phyloP scores from a whole-genome alignment of 495 filamentous ascomycete species.

The Penicillium turbatum region DNA sequence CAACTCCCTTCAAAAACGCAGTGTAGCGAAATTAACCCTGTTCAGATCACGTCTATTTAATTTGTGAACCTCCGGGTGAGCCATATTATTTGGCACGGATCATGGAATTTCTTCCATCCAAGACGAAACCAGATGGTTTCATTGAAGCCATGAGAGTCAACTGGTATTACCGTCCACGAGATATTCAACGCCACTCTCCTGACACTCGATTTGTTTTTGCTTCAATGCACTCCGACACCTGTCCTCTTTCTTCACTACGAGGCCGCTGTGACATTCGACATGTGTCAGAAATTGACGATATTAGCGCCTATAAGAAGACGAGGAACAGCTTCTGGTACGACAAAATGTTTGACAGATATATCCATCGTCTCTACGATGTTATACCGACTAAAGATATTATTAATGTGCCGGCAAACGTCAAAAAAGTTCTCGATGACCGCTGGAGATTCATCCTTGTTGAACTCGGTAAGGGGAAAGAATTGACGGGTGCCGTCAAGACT shows the following conservation, averaged over 20 bases:
- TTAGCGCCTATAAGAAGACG: slow-evolving; percentile 77
- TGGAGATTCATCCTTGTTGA: slow-evolving; percentile 96
- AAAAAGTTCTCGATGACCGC: slow-evolving; percentile 87
- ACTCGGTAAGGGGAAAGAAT: slow-evolving; percentile 83
- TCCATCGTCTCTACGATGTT: slow-evolving; percentile 94
- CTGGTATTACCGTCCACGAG: slow-evolving; percentile 96
- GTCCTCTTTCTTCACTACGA: slow-evolving; percentile 83
- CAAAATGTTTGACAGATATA: slow-evolving; percentile 96
- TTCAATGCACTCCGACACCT: slow-evolving; percentile 98
- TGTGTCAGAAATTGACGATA: slow-evolving; percentile 73
- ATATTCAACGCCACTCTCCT: slow-evolving; percentile 85
- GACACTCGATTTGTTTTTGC: slow-evolving; percentile 88
- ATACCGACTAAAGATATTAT: slow-evolving; percentile 89
- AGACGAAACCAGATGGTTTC: slow-evolving; percentile 64
- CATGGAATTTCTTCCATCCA: slow-evolving; percentile 90
- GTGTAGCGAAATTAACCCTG: slow-evolving; percentile 20
- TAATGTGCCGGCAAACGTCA: slow-evolving; percentile 91
- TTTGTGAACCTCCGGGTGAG: slow-evolving; percentile 96
- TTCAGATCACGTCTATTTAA: slow-evolving; percentile 91
- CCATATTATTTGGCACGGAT: slow-evolving; percentile 96
- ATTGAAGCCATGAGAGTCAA: slow-evolving; percentile 90
- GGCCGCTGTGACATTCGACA: slow-evolving; percentile 90
- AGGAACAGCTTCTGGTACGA: slow-evolving; percentile 94
- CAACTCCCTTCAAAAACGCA: slow-evolving; percentile 4
- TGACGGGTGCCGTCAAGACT: slow-evolving; percentile 92